Evolutionary conservation across 805 yeast genomes (phyloP).

Genomic region (Nakazawaea ambrosiae): DNA sequence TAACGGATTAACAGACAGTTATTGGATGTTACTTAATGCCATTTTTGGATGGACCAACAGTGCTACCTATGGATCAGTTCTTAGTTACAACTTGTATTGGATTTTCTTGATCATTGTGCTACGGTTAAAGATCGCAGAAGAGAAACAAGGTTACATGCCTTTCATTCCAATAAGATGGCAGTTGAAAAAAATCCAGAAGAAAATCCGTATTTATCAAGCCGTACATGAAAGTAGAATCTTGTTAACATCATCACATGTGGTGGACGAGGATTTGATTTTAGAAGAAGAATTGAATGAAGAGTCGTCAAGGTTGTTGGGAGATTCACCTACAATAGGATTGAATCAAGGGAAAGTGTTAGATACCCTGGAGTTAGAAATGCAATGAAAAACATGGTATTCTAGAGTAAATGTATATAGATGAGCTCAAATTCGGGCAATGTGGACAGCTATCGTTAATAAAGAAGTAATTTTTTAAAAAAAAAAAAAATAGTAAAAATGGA

Average conservation of each 20-base stretch:
- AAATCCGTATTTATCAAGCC: slow-evolving; percentile 16
- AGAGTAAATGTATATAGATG: too few relatives aligned
- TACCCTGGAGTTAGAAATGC: background rate
- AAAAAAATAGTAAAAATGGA: too few relatives aligned
- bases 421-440: too few relatives aligned
- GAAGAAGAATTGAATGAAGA: background rate
- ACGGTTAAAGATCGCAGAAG: slow-evolving; percentile 38
- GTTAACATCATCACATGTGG: background rate
- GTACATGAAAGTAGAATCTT: slow-evolving; percentile 4
- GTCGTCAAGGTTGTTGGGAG: slow-evolving; percentile 1
- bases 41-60: slow-evolving; percentile 91
- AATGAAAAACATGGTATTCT: too few relatives aligned
- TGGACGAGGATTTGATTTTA: background rate
- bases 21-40: slow-evolving; percentile 88
- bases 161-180: slow-evolving; percentile 58
- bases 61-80: slow-evolving; percentile 84
- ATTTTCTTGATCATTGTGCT: slow-evolving; percentile 37
- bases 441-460: too few relatives aligned
- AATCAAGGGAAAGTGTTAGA: background rate
- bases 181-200: slow-evolving; percentile 41
- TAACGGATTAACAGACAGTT: slow-evolving; percentile 86
- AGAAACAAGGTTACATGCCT: slow-evolving; percentile 52
- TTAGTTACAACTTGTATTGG: slow-evolving; percentile 73
- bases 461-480: too few relatives aligned
- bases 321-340: background rate